Conservation (phyloP, 148 eudicot species). For the Drosera capensis region DNA sequence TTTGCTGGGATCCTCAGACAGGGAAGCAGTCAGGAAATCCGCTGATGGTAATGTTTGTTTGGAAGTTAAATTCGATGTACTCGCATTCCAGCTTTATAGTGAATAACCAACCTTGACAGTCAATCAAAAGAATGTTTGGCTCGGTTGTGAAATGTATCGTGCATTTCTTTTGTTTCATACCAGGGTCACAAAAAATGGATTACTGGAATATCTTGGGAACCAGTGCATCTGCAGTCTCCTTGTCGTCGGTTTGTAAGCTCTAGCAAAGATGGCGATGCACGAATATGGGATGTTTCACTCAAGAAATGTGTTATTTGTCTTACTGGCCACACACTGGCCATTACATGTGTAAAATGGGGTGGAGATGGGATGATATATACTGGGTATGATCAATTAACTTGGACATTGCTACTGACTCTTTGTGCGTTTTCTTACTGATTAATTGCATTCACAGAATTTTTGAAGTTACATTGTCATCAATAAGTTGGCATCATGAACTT, state of each 20-base stretch:
- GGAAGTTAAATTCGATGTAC: too few relatives aligned
- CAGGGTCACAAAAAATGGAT: slow-evolving; percentile 99
- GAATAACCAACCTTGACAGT: too few relatives aligned
- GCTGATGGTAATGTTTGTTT: slow-evolving; percentile 36
- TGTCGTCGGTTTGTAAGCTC: slow-evolving; percentile 86
- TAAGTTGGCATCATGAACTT: too few relatives aligned
- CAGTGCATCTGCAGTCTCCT: slow-evolving; percentile 80
- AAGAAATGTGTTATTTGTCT: slow-evolving; percentile 54
- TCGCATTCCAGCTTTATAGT: too few relatives aligned
- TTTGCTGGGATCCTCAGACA: slow-evolving; percentile 83
- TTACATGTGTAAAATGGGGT: slow-evolving; percentile 98
- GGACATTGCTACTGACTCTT: too few relatives aligned
- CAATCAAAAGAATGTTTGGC: background rate
- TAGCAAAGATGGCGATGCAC: slow-evolving; percentile 98
- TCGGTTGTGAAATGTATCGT: background rate
- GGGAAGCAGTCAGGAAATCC: slow-evolving; percentile 68
- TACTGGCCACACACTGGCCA: slow-evolving; percentile 81
- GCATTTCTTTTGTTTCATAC: slow-evolving; percentile 4
- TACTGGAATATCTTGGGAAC: slow-evolving; percentile 96
- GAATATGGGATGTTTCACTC: slow-evolving; percentile 72
- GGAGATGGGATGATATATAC: slow-evolving; percentile 95
- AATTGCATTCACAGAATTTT: too few relatives aligned
- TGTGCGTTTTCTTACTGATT: too few relatives aligned
- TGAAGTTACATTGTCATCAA: too few relatives aligned
- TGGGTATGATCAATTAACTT: slow-evolving; percentile 42